Evolutionary conservation across 2,329 filamentous ascomycete species (phyloP), one percentile per base, ranked within the genome.

Genomic region (Fusarium denticulatum): DNA sequence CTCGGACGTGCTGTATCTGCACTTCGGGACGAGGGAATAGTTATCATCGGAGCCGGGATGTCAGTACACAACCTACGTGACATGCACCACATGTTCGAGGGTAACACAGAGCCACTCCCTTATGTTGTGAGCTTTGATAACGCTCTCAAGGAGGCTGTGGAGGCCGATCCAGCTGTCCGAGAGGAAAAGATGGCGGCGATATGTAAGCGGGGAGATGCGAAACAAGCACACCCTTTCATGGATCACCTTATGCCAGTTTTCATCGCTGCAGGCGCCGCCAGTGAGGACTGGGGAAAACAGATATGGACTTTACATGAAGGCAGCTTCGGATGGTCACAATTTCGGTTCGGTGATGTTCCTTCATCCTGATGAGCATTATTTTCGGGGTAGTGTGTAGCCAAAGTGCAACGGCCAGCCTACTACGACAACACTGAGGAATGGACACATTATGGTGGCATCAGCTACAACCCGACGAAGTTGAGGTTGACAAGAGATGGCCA

Each of bases 41-140:
- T 92, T 55, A 90, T 95, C 67, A 88, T 95, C 50, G 89, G 88
- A 30, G 92, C 91, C 1, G 93, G 93, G 16, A 94, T 94, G 92
- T 91, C 92, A 1, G 92, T 93, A 28, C 92, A 93, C 76, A 93
- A 93, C 74, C 83, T 93, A 40, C 85, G 88, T 3, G 89, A 93
- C 20, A 83, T 84, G 73, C 68, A 75, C 30, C 64, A 68, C 46
- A 72, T 80, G 74, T 76, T 71, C 18, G 73, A 77, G 46, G 85
- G 84, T 13, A 81, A 85, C 50, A 81, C 83, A 16, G 63, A 69
- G 15, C 86, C 88, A 1, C 70, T 90, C 75, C 87, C 89, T 16
- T 92, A 92, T 76, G 82, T 88, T 4, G 84, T 86, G 40, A 88
- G 86, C 58, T 95, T 94, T 75, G 89, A 96, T 71, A 86, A 90